phyloP scores from a whole-genome alignment of 768 basidiomycete genomes.

The Mycena metata region DNA sequence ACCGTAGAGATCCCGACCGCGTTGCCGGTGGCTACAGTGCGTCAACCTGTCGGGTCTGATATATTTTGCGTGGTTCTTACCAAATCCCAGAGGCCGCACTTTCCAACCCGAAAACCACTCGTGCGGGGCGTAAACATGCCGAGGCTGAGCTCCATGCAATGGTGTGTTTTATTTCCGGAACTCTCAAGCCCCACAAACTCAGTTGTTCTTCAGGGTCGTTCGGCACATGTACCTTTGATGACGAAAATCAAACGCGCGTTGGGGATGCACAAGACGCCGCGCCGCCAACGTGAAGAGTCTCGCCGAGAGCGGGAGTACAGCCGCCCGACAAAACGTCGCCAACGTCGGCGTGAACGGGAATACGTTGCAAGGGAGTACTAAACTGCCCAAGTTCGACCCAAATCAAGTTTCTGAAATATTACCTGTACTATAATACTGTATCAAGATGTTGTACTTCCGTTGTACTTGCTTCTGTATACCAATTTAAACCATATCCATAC shows the following conservation, averaged over 20 bases:
- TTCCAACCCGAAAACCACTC: conserved; percentile 65
- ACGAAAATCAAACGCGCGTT: conserved; percentile 65
- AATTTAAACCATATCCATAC: too few relatives aligned
- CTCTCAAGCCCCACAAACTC: neutral
- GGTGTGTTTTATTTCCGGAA: conserved; percentile 49
- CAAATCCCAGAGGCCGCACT: conserved; percentile 57
- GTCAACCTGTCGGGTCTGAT: conserved; percentile 32
- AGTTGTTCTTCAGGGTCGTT: conserved; percentile 53
- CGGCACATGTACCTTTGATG: conserved; percentile 63
- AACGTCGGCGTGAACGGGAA: conserved; percentile 8
- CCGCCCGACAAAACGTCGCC: conserved; percentile 1
- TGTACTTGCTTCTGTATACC: too few relatives aligned
- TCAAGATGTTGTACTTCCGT: too few relatives aligned
- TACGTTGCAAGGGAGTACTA: conserved; percentile 1
- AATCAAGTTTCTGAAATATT: too few relatives aligned
- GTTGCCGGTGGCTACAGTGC: conserved; percentile 65
- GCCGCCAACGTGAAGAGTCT: conserved; percentile 34
- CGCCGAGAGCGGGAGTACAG: conserved; percentile 3
- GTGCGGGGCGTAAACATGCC: conserved; percentile 58
- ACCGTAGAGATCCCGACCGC: conserved; percentile 57
- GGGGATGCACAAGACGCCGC: conserved; percentile 64
- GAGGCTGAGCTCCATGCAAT: conserved; percentile 60
- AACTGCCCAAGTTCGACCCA: neutral
- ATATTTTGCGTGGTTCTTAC: conserved; percentile 7
- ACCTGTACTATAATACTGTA: too few relatives aligned